Conservation (phyloP, 495 filamentous ascomycete species). For the Hyaloscypha finlandica region DNA sequence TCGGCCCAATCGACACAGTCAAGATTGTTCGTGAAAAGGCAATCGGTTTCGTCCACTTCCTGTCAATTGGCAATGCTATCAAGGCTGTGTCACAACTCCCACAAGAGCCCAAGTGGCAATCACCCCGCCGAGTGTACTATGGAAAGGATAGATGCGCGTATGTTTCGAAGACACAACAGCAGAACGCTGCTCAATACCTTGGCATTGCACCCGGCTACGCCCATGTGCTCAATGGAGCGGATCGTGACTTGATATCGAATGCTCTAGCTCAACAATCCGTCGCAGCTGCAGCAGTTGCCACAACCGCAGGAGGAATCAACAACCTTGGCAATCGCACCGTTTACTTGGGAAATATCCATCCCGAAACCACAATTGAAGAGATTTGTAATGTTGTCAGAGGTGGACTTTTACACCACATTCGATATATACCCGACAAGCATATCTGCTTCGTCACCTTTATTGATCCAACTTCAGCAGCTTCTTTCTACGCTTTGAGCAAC, state of each 20-base stretch:
- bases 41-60: slow-evolving; percentile 97
- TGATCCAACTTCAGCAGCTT: slow-evolving; percentile 95
- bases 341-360: slow-evolving; percentile 98
- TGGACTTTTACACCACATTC: slow-evolving; percentile 92
- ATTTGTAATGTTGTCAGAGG: slow-evolving; percentile 97
- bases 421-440: slow-evolving; percentile 99
- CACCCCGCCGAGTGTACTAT: slow-evolving; percentile 94
- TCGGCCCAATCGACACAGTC: slow-evolving; percentile 93
- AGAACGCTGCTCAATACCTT: slow-evolving; percentile 97
- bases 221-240: slow-evolving; percentile 91
- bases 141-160: slow-evolving; percentile 98
- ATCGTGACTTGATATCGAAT: slow-evolving; percentile 93
- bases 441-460: slow-evolving; percentile 99
- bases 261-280: slow-evolving; percentile 97
- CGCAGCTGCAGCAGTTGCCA: slow-evolving; percentile 93
- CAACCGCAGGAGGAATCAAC: slow-evolving; percentile 92
- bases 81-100: slow-evolving; percentile 98
- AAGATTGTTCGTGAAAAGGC: slow-evolving; percentile 98
- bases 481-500: slow-evolving; percentile 96
- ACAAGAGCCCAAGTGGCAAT: slow-evolving; percentile 95
- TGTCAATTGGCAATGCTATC: slow-evolving; percentile 97
- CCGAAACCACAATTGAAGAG: slow-evolving; percentile 97
- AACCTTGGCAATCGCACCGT: slow-evolving; percentile 97
- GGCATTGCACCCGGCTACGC: slow-evolving; percentile 98
- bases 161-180: slow-evolving; percentile 98